Base-by-base conservation (phyloP, 1,139 yeast genomes). In the Yamadazyma spencermartinsiae region DNA sequence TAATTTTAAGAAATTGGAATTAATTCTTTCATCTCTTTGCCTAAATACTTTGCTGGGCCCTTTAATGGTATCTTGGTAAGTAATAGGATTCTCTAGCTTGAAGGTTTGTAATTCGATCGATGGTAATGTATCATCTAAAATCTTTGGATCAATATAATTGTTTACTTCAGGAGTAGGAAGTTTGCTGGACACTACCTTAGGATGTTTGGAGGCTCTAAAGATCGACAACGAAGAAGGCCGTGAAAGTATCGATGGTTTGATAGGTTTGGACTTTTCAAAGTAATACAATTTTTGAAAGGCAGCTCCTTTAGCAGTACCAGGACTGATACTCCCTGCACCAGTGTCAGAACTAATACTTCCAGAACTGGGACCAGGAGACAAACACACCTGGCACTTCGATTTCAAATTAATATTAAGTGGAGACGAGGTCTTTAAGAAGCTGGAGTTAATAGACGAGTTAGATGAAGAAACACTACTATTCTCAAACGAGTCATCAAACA, bases 21-120 rank as follows among this genome's bases (percentile, higher is more conserved):
- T 76, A 20, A 74, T 59, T 30, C 82, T 58, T 31, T 64, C 68
- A 42, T 76, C 80, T 43, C 82, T 57, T 33, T 65, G 60, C 40
- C 60, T 65, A 45, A 58, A 61, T 2, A 54, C 27, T 32, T 39
- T 48, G 15, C 31, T 38, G 3, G 40, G 38, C 17, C 21, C 14
- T 7, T 20, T n/a, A 12, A 28, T 20, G n/a, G 31, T 21, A 21
- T 31, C 25, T n/a, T 4, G 20, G 19, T 14, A 32, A 19, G 12
- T 35, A 13, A 20, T 23, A 15, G 28, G 16, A 25, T 25, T 31
- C 24, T 27, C 35, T 15, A 25, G 26, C 29, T 33, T 36, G 34
- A 34, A 45, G 23, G 33, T 45, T 31, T 39, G 33, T 11, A 40
- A 17, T 28, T 38, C 41, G 3, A 38, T 34, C 5, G 28, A 14